Percentiles rank a stretch among this genome's conserved stretches.
These are phyloP conservation scores for Sungouiella thailandica DNA, from an alignment of 805 yeast species.

Conservation along the genomic window DNA sequence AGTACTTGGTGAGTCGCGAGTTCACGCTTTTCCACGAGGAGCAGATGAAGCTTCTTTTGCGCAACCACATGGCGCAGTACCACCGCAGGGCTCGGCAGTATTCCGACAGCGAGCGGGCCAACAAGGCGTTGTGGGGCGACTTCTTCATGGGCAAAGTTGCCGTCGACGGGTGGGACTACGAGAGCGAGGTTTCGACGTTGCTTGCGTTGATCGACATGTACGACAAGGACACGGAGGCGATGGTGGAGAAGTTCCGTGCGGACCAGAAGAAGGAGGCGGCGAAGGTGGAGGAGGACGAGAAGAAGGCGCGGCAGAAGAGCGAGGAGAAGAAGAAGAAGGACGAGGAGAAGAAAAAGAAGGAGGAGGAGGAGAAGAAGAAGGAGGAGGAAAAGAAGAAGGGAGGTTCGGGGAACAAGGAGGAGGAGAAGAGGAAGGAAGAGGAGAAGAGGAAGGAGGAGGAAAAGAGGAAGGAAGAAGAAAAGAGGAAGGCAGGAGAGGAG, in stretches of 20 bases:
- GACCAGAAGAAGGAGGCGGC: not conserved
- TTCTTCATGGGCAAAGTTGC: slow-evolving; percentile 21
- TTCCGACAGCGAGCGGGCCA: slow-evolving; percentile 6
- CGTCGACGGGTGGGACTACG: slow-evolving; percentile 20
- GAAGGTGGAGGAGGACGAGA: not conserved
- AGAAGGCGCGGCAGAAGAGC: no score
- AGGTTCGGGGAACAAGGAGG: not conserved
- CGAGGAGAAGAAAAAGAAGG: not conserved
- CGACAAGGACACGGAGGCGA: slow-evolving; percentile 1
- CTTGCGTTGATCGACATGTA: slow-evolving; percentile 7
- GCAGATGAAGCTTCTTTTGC: slow-evolving; percentile 11
- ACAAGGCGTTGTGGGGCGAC: slow-evolving; percentile 22
- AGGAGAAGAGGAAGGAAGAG: not conserved
- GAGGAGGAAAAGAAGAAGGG: not conserved
- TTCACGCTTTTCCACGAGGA: slow-evolving; percentile 20
- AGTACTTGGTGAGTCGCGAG: slow-evolving; percentile 22
- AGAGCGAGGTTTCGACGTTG: slow-evolving; percentile 13
- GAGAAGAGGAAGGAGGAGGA: not conserved
- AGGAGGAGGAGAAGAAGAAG: not conserved
- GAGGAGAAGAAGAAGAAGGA: no score
- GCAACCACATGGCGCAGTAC: slow-evolving; percentile 3
- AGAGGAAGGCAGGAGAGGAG: no score
- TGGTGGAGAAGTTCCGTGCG: no score
- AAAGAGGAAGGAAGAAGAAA: not conserved
- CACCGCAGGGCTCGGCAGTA: slow-evolving; percentile 3